Conservation (phyloP, 2,329 filamentous ascomycete species). For the Curvularia lunata region DNA sequence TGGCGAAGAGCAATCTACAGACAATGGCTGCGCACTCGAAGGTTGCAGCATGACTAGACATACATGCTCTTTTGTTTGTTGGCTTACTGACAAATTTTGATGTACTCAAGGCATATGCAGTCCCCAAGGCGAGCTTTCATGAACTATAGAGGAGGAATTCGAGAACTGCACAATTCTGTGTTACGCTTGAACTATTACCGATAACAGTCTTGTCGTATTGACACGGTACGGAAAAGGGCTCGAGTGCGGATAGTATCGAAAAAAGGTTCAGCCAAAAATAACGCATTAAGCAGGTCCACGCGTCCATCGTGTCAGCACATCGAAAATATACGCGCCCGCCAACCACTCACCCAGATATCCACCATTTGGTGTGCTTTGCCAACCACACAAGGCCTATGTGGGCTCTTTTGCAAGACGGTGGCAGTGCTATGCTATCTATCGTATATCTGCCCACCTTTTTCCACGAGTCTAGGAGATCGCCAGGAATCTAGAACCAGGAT, state of each 20-base stretch:
- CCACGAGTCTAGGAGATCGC: background rate
- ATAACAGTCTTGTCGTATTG: too few species aligned
- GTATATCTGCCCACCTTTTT: background rate
- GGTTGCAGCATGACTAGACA: background rate
- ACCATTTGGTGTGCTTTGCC: background rate
- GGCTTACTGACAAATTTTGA: background rate
- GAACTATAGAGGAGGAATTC: background rate
- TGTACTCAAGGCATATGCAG: background rate
- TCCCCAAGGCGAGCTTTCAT: background rate
- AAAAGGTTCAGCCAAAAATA: background rate
- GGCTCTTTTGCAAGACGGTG: background rate
- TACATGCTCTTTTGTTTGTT: background rate
- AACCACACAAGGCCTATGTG: background rate
- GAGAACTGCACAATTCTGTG: background rate
- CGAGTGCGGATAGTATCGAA: background rate
- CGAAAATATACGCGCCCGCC: background rate
- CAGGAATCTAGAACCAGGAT: constrained; percentile 3
- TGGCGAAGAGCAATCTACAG: background rate
- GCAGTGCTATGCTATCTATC: background rate
- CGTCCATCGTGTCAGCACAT: background rate
- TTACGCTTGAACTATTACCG: background rate
- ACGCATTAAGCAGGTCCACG: background rate
- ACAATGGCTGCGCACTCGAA: background rate
- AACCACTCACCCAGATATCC: background rate
- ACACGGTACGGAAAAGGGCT: background rate